Evolutionary conservation across 441 rosid genomes (phyloP).

Genomic region (Isatis lusitanica): DNA sequence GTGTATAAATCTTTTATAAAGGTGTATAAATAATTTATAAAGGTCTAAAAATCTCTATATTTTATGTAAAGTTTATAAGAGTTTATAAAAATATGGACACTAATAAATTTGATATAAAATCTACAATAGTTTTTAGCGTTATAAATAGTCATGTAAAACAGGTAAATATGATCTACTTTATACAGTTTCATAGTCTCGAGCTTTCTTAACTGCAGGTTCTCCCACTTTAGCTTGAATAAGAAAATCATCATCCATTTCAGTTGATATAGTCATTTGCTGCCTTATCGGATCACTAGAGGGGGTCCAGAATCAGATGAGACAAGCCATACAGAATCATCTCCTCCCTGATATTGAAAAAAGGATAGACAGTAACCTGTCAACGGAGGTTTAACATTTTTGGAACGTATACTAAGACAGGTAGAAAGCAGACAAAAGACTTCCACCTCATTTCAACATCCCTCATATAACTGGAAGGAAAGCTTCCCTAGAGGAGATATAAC

Average conservation of each 20-base stretch:
- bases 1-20: no score
- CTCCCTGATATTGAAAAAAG: slow-evolving; percentile 19
- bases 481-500: not conserved
- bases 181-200: no score
- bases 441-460: not conserved
- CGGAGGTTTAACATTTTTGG: no score
- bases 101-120: no score
- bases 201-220: slow-evolving; percentile 46
- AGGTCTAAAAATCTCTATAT: no score
- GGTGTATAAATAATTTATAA: no score
- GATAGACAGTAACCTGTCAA: no score
- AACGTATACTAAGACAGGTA: not conserved
- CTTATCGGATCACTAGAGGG: slow-evolving; percentile 35
- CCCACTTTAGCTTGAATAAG: slow-evolving; percentile 30
- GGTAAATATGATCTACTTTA: no score
- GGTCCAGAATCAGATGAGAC: slow-evolving; percentile 83
- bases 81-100: no score
- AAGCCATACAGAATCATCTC: slow-evolving; percentile 43
- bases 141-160: no score
- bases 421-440: not conserved
- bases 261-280: slow-evolving; percentile 31
- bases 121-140: no score
- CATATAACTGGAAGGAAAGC: not conserved
- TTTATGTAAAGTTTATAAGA: no score
- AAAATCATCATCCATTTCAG: slow-evolving; percentile 42